phyloP scores from a whole-genome alignment of 1,284 basidiomycete species.

The Butyriboletus appendiculatus region DNA sequence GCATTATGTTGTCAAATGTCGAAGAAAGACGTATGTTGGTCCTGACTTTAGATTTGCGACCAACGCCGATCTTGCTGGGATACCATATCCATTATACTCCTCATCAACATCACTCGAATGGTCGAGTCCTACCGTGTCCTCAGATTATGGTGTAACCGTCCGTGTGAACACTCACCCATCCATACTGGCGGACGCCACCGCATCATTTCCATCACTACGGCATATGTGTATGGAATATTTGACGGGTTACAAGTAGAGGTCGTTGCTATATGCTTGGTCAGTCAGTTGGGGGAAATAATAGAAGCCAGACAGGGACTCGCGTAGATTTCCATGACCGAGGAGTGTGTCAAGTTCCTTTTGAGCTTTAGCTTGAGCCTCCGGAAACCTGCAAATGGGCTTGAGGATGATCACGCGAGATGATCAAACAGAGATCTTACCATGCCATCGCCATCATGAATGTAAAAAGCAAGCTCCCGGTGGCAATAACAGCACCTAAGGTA shows the following conservation, averaged over 20 bases:
- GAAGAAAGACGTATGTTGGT: background rate
- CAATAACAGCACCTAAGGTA: slow-evolving; percentile 6
- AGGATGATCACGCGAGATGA: background rate
- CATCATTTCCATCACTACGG: slow-evolving; percentile 10
- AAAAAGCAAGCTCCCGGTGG: slow-evolving; percentile 7
- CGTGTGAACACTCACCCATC: slow-evolving; percentile 4
- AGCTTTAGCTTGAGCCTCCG: slow-evolving; percentile 1
- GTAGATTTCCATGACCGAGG: slow-evolving; percentile 8
- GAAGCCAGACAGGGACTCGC: background rate
- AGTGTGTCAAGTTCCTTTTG: slow-evolving; percentile 7
- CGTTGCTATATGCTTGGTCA: background rate
- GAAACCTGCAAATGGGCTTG: background rate
- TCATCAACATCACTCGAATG: slow-evolving; percentile 6
- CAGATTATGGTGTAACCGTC: background rate
- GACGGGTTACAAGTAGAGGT: slow-evolving; percentile 2
- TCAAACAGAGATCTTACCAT: background rate
- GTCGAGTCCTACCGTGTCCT: background rate
- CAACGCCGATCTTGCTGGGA: slow-evolving; percentile 6
- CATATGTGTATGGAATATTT: slow-evolving; percentile 7
- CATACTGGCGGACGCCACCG: slow-evolving; percentile 11
- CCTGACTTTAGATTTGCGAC: slow-evolving; percentile 7
- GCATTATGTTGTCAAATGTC: background rate
- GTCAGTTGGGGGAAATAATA: too few species aligned
- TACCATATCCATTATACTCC: slow-evolving; percentile 7
- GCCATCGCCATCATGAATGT: slow-evolving; percentile 11